A percentile compares a stretch with the other conserved stretches of the same genome.
These are phyloP conservation scores for Penicillium glabrum DNA, from an alignment of 2,329 filamentous ascomycete species.

Conservation along the genomic window DNA sequence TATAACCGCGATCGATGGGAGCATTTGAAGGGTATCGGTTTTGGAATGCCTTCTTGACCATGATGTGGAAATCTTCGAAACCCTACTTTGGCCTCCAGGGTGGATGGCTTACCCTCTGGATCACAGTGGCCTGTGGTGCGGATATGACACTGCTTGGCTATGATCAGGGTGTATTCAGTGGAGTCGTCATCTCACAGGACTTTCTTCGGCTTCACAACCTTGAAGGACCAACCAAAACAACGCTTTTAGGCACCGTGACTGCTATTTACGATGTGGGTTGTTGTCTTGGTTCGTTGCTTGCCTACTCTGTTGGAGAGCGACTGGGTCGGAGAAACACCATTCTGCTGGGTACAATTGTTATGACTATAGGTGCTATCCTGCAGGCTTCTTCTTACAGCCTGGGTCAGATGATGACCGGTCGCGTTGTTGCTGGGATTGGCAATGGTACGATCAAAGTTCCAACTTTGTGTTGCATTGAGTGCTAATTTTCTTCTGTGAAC, in stretches of 20 bases:
- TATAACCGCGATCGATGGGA: background rate
- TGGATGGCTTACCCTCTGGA: constrained; percentile 23
- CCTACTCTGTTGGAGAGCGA: constrained; percentile 8
- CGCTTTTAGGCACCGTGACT: constrained; percentile 7
- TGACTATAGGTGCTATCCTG: constrained; percentile 48
- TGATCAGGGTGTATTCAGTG: constrained; percentile 19
- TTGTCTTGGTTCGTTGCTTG: constrained; percentile 6
- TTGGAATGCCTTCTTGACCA: background rate
- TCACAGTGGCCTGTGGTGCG: constrained; percentile 20
- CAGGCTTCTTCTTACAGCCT: constrained; percentile 48
- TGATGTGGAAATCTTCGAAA: background rate
- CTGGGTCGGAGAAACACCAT: constrained; percentile 10
- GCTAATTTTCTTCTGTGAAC: background rate
- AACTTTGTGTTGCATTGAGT: background rate
- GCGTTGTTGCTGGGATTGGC: constrained; percentile 48
- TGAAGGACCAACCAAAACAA: constrained; percentile 4
- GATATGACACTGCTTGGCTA: constrained; percentile 24
- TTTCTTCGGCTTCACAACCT: constrained; percentile 8
- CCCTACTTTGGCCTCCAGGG: constrained; percentile 20
- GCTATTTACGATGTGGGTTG: constrained; percentile 13
- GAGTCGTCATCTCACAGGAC: constrained; percentile 13
- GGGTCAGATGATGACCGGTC: constrained; percentile 52
- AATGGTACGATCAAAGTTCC: constrained; percentile 36
- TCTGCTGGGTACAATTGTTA: constrained; percentile 20
- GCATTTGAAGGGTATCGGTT: background rate